Conservation (phyloP, 352 stramenopile genomes). For the Phytophthora pistaciae region DNA sequence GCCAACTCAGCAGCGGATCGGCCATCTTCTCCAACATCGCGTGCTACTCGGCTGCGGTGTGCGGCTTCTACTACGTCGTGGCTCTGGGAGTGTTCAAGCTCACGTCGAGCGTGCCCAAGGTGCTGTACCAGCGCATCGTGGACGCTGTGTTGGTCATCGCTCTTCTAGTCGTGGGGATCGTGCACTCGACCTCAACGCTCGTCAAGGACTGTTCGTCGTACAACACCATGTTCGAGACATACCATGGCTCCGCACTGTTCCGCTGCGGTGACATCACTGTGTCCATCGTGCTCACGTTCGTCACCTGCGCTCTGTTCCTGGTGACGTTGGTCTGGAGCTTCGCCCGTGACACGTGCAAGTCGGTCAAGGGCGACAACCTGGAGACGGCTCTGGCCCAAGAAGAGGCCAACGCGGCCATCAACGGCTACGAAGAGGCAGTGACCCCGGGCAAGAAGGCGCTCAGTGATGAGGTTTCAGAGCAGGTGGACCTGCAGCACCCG, state of each 20-base stretch:
- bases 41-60: slow-evolving; percentile 40
- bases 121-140: slow-evolving; percentile 28
- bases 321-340: slow-evolving; percentile 29
- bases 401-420: background rate
- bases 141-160: slow-evolving; percentile 25
- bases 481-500: slow-evolving; percentile 25
- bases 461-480: background rate
- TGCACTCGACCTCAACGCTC: slow-evolving; percentile 27
- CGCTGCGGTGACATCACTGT: slow-evolving; percentile 37
- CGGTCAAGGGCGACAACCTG: slow-evolving; percentile 3
- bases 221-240: slow-evolving; percentile 35
- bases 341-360: slow-evolving; percentile 10
- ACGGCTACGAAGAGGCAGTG: background rate
- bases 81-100: slow-evolving; percentile 19
- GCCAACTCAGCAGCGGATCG: slow-evolving; percentile 33
- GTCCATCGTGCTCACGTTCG: slow-evolving; percentile 38
- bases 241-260: slow-evolving; percentile 32
- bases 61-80: slow-evolving; percentile 34
- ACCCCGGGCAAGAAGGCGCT: slow-evolving; percentile 11
- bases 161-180: slow-evolving; percentile 26
- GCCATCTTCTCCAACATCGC: slow-evolving; percentile 25
- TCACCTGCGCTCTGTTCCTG: slow-evolving; percentile 35
- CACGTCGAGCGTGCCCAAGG: slow-evolving; percentile 4
- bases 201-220: slow-evolving; percentile 15
- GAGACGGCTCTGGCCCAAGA: slow-evolving; percentile 8